Conservation (phyloP, 371 early-diverging fungal species). For the Mortierella sp. region DNA sequence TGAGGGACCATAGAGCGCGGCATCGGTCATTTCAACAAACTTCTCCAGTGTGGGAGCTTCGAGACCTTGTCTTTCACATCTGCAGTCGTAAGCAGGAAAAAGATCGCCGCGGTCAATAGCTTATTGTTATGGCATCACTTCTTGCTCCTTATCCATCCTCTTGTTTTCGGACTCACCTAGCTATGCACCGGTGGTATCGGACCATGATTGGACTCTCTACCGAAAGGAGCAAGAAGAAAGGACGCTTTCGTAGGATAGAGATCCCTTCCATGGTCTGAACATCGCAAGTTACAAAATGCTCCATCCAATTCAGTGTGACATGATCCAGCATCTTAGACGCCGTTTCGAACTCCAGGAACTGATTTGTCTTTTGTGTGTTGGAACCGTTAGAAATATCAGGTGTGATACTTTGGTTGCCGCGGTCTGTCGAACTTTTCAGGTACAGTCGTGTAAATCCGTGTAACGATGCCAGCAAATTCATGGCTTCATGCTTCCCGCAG, state of each 20-base stretch:
- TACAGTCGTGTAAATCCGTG: constrained; percentile 63
- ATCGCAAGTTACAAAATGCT: constrained; percentile 78
- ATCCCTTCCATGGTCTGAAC: constrained; percentile 58
- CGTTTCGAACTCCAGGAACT: constrained; percentile 54
- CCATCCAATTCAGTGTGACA: constrained; percentile 76
- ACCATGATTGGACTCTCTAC: constrained; percentile 82
- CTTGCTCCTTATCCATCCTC: too few relatives aligned
- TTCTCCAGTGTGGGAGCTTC: constrained; percentile 55
- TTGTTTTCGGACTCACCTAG: constrained; percentile 36
- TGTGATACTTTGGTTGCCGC: neutral
- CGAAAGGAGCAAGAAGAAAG: constrained; percentile 86
- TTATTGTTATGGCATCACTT: too few relatives aligned
- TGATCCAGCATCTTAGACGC: constrained; percentile 64
- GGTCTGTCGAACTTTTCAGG: constrained; percentile 17
- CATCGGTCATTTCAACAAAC: constrained; percentile 60
- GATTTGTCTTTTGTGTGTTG: neutral
- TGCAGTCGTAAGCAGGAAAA: neutral
- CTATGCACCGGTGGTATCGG: constrained; percentile 70
- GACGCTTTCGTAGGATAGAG: constrained; percentile 75
- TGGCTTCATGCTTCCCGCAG: constrained; percentile 81
- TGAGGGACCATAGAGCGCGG: constrained; percentile 54
- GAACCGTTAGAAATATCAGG: neutral
- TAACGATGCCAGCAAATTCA: constrained; percentile 64
- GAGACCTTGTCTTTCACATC: constrained; percentile 13
- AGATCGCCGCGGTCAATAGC: neutral